Percentiles rank a stretch among this genome's conserved stretches.
These are phyloP conservation scores for Neobulgaria alba DNA, from an alignment of 2,329 filamentous ascomycete species.

Conservation along the genomic window DNA sequence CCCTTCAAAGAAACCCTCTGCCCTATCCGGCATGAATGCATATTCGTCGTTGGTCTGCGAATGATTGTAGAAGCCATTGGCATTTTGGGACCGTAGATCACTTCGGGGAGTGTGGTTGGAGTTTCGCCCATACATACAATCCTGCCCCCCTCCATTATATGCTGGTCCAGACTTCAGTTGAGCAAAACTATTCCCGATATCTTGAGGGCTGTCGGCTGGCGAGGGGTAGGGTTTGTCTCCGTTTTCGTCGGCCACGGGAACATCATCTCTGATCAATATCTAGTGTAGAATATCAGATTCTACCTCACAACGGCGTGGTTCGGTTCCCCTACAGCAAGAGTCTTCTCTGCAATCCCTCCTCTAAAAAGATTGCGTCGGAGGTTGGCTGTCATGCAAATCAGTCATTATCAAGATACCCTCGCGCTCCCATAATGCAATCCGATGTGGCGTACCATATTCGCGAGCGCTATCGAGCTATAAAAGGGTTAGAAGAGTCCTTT, in stretches of 20 bases:
- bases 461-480: slow-evolving; percentile 29
- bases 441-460: slow-evolving; percentile 44
- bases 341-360: slow-evolving; percentile 40
- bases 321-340: slow-evolving; percentile 30
- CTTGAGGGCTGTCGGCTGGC: slow-evolving; percentile 10
- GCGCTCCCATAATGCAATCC: not conserved
- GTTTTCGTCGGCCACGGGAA: slow-evolving; percentile 8
- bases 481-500: slow-evolving; percentile 6
- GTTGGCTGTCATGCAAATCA: slow-evolving; percentile 22
- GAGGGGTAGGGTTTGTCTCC: slow-evolving; percentile 9
- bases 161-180: slow-evolving; percentile 10
- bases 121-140: slow-evolving; percentile 21
- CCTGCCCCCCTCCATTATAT: slow-evolving; percentile 11
- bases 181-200: slow-evolving; percentile 11
- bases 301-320: not conserved
- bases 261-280: slow-evolving; percentile 23
- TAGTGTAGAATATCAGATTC: slow-evolving; percentile 13
- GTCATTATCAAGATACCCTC: slow-evolving; percentile 1
- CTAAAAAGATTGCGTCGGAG: slow-evolving; percentile 40
- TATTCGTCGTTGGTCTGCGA: slow-evolving; percentile 17
- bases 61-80: slow-evolving; percentile 14
- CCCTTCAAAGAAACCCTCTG: slow-evolving; percentile 17
- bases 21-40: slow-evolving; percentile 12
- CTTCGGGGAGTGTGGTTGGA: slow-evolving; percentile 18
- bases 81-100: slow-evolving; percentile 10